Evolutionary conservation across 352 stramenopile species (phyloP), one percentile per base, ranked within the genome.

Genomic region (Globisporangium sylvaticum): DNA sequence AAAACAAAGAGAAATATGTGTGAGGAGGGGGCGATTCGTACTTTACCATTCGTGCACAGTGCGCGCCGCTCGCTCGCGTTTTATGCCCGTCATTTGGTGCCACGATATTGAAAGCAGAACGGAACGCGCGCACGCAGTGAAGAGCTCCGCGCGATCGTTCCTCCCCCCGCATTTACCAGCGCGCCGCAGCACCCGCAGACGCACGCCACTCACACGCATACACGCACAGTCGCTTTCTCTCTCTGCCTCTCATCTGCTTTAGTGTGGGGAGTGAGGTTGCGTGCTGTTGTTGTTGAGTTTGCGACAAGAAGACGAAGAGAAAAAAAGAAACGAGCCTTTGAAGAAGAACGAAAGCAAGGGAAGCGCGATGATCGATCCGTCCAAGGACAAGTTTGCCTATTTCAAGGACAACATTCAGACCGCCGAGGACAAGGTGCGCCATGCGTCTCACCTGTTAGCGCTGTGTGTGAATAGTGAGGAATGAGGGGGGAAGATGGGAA

Each of bases 401-500:
- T 95, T 95, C 70, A 95, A 95, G 75, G 84, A 95, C 72, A 95
- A 95, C 69, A 92, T 95, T 72, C 87, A 95, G 77, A 95, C 84
- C 4, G 84, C 84, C 25, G 87, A 95, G 73, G 87, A 95, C 68
- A 92, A 95, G 81, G 87, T 92, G 55, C 44, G 66, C 27, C 22
- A 34, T 39, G 25, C 25, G 8, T 44, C 24, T 29, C 42, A 32
- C 32, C 5, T 44, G 20, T 7, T 53, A 27, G 24, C n/a, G 24
- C 29, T 22, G 2, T 64, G 9, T 58, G 12, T 65, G 37, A 20
- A 20, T 22, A 18, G n/a, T 37, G 2, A 24, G 2, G 27, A 20
- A 29, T 59, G 54, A 39, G 32, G 2, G 14, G 22, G 14, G 27
- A 39, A 39, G 24, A 52, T 37, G 53, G 3, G 22, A 32, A 53